Conservation (phyloP, 805 yeast genomes). For the Saccharomycopsis sp. region DNA sequence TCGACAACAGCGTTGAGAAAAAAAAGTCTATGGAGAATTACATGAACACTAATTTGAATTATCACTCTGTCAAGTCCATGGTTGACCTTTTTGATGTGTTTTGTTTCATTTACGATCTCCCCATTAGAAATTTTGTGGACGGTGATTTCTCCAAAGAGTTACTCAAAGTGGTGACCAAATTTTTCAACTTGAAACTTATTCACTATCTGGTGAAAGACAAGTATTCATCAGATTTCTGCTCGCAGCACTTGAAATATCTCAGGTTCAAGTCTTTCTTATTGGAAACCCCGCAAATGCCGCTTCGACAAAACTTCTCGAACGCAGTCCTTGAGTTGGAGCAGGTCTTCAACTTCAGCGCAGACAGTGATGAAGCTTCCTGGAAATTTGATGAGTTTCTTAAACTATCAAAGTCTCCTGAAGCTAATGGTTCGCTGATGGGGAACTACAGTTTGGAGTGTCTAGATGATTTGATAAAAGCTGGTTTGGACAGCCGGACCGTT, state of each 20-base stretch:
- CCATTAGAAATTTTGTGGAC: not conserved
- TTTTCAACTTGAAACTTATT: conserved; percentile 7
- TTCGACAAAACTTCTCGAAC: not conserved
- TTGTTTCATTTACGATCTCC: conserved; percentile 10
- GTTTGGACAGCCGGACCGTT: no score
- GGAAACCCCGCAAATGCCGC: not conserved
- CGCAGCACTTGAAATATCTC: conserved; percentile 4
- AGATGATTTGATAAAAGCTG: no score
- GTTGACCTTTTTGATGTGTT: conserved; percentile 7
- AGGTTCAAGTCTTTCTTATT: conserved; percentile 13
- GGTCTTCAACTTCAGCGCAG: not conserved
- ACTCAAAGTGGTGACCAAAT: conserved; percentile 2
- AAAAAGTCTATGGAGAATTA: not conserved
- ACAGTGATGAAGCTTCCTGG: no score
- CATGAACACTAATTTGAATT: conserved; percentile 2
- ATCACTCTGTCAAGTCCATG: not conserved
- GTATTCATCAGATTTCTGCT: conserved; percentile 10
- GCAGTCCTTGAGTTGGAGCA: conserved; percentile 3
- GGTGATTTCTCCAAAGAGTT: conserved; percentile 4
- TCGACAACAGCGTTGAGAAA: not conserved
- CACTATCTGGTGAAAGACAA: not conserved
- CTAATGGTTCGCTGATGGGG: no score
- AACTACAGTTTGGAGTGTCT: no score
- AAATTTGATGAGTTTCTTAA: no score
- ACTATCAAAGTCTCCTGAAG: no score